Conservation (phyloP, 2,329 filamentous ascomycete genomes). For the Botryotinia convoluta region DNA sequence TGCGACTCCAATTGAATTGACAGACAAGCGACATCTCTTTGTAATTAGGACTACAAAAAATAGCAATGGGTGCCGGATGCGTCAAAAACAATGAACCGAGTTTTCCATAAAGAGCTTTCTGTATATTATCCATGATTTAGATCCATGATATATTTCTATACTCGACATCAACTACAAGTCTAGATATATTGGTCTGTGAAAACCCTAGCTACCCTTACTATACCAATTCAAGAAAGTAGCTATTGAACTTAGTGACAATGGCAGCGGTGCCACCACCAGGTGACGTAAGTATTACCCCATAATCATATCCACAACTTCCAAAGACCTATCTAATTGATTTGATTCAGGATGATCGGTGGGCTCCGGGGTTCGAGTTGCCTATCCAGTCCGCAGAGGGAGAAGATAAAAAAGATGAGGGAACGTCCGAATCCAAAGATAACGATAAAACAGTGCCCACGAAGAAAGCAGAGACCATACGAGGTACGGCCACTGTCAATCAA, state of each 20-base stretch:
- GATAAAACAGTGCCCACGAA: no score
- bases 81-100: not conserved
- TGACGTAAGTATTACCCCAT: not conserved
- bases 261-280: not conserved
- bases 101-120: not conserved
- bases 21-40: not conserved
- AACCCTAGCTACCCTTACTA: not conserved
- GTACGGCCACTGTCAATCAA: not conserved
- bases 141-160: not conserved
- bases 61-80: not conserved
- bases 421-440: not conserved
- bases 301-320: not conserved
- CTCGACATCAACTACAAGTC: not conserved
- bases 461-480: conserved; percentile 8
- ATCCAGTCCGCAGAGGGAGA: no score
- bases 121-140: not conserved
- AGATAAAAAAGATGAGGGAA: no score
- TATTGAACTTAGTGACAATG: not conserved
- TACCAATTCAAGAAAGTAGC: not conserved
- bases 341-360: not conserved
- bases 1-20: no score
- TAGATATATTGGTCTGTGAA: not conserved
- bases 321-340: not conserved
- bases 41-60: not conserved
- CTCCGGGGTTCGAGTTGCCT: not conserved